Evolutionary conservation across 2,329 filamentous ascomycete species (phyloP), one percentile per base, ranked within the genome.

Genomic region (Coccinonectria pachysandricola): DNA sequence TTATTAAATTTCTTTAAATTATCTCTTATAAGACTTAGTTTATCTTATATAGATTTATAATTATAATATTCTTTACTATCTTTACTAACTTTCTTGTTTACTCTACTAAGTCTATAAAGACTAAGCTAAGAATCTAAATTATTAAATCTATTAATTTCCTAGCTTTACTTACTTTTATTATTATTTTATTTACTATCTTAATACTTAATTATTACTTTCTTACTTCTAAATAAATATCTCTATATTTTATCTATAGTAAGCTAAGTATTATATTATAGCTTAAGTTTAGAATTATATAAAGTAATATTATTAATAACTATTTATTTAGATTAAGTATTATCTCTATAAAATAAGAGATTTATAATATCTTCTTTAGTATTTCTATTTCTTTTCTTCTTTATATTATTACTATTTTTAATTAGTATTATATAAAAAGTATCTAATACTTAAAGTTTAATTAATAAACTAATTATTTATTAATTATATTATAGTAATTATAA

Each of bases 301-400:
- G 23, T 28, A 28, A 22, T 22, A 22, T 15, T 22, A 28, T 28
- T 23, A 23, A 16, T 16, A 16, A 16, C 17, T 11, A 15, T 11
- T 10, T 19, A 7, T 19, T 19, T 19, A 19, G n/a, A n/a, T n/a
- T n/a, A 19, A 10, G 17, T 19, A 7, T 19, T 19, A 7, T 19
- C 10, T 19, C 7, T 19, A 19, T 19, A 19, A 7, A 19, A 19
- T 19, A 7, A 19, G 17, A 19, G 17, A 7, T 19, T 19, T 19
- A 19, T 19, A 19, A 19, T 19, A 7, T 19, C 17, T 19, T 19
- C 10, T 19, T 19, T 19, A n/a, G 7, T 19, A 7, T 19, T 19
- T 19, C 10, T 7, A 19, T 7, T 19, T 19, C 7, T 19, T 7
- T 19, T 19, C 10, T 19, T 7, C 7, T 10, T 19, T 19, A 19